A percentile compares a stretch with the other conserved stretches of the same genome.
phyloP scores from a whole-genome alignment of 2,329 filamentous ascomycete species.

The Xylaria sp. region DNA sequence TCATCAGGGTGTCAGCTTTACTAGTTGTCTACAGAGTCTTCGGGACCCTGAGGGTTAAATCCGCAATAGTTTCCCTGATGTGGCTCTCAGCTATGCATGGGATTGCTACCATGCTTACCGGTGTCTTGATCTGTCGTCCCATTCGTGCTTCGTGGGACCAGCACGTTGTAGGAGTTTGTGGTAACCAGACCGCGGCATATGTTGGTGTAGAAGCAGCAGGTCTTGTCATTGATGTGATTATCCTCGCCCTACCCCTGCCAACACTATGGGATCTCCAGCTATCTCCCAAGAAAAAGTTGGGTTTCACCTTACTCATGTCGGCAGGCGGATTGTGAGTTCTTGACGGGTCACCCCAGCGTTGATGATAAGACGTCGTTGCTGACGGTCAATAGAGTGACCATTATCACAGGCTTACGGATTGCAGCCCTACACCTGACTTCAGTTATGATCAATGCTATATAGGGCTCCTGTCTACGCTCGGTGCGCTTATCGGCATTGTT shows the following conservation, averaged over 20 bases:
- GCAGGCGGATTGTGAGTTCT: slow-evolving; percentile 12
- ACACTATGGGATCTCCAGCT: neutral
- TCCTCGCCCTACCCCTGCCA: slow-evolving; percentile 2
- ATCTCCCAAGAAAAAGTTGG: neutral
- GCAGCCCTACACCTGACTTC: slow-evolving; percentile 14
- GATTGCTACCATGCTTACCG: slow-evolving; percentile 1
- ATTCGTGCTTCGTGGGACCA: slow-evolving; percentile 10
- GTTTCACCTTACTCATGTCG: neutral
- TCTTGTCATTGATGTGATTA: slow-evolving; percentile 6
- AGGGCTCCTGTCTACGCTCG: slow-evolving; percentile 15
- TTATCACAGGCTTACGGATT: slow-evolving; percentile 13
- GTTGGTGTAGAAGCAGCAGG: slow-evolving; percentile 6
- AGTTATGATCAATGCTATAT: slow-evolving; percentile 19
- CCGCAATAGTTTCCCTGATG: neutral
- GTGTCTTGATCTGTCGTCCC: slow-evolving; percentile 6
- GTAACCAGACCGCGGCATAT: slow-evolving; percentile 8
- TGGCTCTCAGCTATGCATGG: slow-evolving; percentile 1
- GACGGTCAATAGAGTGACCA: slow-evolving; percentile 1
- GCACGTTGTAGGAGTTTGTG: slow-evolving; percentile 3
- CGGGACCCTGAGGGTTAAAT: too few species aligned
- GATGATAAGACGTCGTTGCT: neutral
- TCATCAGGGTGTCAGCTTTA: slow-evolving; percentile 11
- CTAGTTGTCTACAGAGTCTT: neutral
- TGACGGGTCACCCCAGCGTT: too few species aligned
- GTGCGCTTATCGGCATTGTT: slow-evolving; percentile 13